These are phyloP conservation scores for Aspergillus hancockii DNA, from an alignment of 495 filamentous ascomycete species.

Conservation along the genomic window DNA sequence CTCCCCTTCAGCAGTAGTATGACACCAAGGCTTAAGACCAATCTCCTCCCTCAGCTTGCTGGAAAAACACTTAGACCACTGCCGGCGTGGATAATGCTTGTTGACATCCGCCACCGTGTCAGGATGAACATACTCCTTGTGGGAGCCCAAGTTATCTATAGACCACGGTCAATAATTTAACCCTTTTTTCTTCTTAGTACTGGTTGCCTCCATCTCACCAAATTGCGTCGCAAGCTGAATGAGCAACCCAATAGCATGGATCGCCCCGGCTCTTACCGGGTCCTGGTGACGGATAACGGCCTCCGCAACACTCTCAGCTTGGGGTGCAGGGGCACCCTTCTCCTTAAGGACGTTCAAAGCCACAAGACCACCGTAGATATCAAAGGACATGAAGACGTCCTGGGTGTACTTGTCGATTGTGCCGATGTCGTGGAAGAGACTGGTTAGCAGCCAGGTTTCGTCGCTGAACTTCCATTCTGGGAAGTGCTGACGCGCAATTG, in stretches of 20 bases:
- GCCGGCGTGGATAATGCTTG: conserved; percentile 20
- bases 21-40: conserved; percentile 67
- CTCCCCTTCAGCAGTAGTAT: conserved; percentile 51
- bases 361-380: conserved; percentile 33
- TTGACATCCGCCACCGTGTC: conserved; percentile 20
- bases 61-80: conserved; percentile 29
- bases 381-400: conserved; percentile 57
- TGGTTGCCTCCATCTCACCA: conserved; percentile 50
- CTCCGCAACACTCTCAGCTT: conserved; percentile 61
- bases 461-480: conserved; percentile 19
- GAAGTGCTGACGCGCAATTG: conserved; percentile 31
- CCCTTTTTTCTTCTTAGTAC: conserved; percentile 16
- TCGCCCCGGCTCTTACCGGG: conserved; percentile 57
- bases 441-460: conserved; percentile 57
- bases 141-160: background rate
- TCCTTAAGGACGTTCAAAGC: conserved; percentile 64
- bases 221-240: conserved; percentile 76
- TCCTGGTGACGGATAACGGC: conserved; percentile 81
- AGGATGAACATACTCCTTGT: conserved; percentile 13
- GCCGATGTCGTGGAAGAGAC: conserved; percentile 75
- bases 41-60: conserved; percentile 56
- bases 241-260: conserved; percentile 67
- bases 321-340: conserved; percentile 23
- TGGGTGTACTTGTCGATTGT: conserved; percentile 60
- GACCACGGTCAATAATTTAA: background rate